Base-by-base conservation (phyloP, 78 protist genomes). In the Chrysochromulina tobinii region DNA sequence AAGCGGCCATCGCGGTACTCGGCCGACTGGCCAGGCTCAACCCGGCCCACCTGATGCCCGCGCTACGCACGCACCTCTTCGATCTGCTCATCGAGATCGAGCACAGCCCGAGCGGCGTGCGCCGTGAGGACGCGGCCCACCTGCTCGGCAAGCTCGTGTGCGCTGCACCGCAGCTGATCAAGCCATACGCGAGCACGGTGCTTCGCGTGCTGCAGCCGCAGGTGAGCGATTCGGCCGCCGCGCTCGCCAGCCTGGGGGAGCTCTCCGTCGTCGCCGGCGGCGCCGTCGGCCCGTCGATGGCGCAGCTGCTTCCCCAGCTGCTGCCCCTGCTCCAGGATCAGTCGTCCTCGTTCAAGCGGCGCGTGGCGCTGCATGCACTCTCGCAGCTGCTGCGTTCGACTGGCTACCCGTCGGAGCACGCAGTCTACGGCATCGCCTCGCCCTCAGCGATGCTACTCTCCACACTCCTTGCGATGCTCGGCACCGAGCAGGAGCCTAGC, bases 31-130 rank as follows among this genome's bases (percentile, higher is more conserved):
- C 98, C 25, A 23, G 18, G n/a, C 83, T 93, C 61, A 99, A 98
- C 87, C 99, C 99, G 4, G 98, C 98, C 58, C 87, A 95, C 66
- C 98, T 97, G 48, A 61, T 98, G 95, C 99, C 99, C 9, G 54
- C 97, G 23, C 91, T 98, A 38, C 88, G 99, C 64, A 95, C 96
- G 94, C 93, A 96, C 3, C 94, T 98, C 50, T 88, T 97, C 48
- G 98, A 97, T 79, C 91, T 98, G 7, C 94, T 98, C 21, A 96
- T 97, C 0, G 98, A 97, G 81, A 23, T 69, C 50, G 50, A 11
- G 25, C 53, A 23, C 18, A 5, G n/a, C 51, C 53, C 5, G 12
- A 11, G 51, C 51, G 23, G 51, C 53, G 25, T 18, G 18, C 23
- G 54, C n/a, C 11, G 1, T 5, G 67, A 3, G 12, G 21, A 5